These are phyloP conservation scores for Claviceps sp. DNA, from an alignment of 2,329 filamentous ascomycete genomes.

Conservation along the genomic window DNA sequence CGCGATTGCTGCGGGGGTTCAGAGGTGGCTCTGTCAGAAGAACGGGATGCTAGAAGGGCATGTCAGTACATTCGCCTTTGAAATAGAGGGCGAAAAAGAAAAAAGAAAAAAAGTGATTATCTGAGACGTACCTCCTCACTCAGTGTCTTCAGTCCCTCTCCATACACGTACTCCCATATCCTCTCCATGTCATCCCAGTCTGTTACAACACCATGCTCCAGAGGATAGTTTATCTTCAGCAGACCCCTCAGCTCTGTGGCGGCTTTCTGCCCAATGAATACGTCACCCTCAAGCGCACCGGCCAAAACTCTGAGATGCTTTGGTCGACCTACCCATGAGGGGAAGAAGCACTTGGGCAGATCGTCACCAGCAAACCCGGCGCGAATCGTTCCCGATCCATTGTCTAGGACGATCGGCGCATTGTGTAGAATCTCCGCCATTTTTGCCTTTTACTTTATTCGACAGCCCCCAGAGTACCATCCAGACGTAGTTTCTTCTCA, in stretches of 20 bases:
- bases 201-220: constrained; percentile 96
- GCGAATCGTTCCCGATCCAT: constrained; percentile 93
- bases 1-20: constrained; percentile 89
- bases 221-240: constrained; percentile 87
- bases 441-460: not conserved
- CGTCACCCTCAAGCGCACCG: constrained; percentile 90
- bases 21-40: constrained; percentile 90
- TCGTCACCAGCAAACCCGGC: constrained; percentile 96
- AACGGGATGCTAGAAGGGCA: constrained; percentile 60
- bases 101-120: not conserved
- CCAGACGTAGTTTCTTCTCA: not conserved
- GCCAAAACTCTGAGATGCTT: constrained; percentile 92
- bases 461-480: not conserved
- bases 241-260: constrained; percentile 83
- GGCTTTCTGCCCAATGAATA: constrained; percentile 84
- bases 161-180: constrained; percentile 98
- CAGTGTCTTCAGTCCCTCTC: constrained; percentile 86
- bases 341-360: constrained; percentile 91
- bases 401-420: constrained; percentile 96
- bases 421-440: constrained; percentile 70
- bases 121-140: constrained; percentile 66
- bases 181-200: constrained; percentile 99
- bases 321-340: constrained; percentile 89
- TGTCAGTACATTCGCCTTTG: constrained; percentile 8
- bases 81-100: not conserved